These are phyloP conservation scores for Blastobotrys muscicola DNA, from an alignment of 805 yeast genomes.

Conservation along the genomic window DNA sequence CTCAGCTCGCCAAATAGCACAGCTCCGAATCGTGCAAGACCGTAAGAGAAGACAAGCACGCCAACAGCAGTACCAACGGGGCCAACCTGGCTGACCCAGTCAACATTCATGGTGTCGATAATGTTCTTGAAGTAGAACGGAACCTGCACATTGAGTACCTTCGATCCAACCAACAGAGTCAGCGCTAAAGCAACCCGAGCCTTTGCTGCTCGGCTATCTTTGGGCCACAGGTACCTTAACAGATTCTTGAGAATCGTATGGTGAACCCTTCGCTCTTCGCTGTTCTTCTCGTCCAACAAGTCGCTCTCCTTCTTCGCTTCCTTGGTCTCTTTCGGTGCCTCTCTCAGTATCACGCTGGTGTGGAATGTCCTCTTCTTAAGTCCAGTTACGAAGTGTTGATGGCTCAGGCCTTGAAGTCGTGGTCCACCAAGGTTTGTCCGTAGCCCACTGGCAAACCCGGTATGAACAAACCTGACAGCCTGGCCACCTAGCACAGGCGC, in stretches of 20 bases:
- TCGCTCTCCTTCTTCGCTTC: neutral
- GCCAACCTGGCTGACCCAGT: conserved; percentile 65
- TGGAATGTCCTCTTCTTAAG: no score
- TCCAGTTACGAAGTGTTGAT: no score
- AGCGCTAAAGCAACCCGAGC: conserved; percentile 70
- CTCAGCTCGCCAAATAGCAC: conserved; percentile 89
- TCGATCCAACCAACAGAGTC: conserved; percentile 64
- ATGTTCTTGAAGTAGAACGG: conserved; percentile 88
- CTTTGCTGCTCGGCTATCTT: conserved; percentile 33
- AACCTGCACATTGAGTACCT: conserved; percentile 85
- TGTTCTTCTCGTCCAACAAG: conserved; percentile 6
- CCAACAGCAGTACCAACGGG: conserved; percentile 57
- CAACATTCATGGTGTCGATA: conserved; percentile 87
- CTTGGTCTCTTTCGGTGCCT: conserved; percentile 1
- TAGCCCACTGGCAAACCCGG: no score
- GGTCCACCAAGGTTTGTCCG: no score
- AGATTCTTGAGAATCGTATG: conserved; percentile 20
- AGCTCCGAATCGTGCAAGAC: conserved; percentile 89
- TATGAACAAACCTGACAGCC: no score
- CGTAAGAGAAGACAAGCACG: conserved; percentile 70
- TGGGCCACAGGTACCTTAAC: conserved; percentile 30
- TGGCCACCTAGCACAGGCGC: no score
- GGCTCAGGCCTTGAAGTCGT: no score
- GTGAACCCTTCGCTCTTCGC: conserved; percentile 8
- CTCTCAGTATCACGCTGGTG: neutral